Evolutionary conservation across 805 yeast genomes (phyloP), one percentile per base, ranked within the genome.

Genomic region (Metschnikowia dekortorum): DNA sequence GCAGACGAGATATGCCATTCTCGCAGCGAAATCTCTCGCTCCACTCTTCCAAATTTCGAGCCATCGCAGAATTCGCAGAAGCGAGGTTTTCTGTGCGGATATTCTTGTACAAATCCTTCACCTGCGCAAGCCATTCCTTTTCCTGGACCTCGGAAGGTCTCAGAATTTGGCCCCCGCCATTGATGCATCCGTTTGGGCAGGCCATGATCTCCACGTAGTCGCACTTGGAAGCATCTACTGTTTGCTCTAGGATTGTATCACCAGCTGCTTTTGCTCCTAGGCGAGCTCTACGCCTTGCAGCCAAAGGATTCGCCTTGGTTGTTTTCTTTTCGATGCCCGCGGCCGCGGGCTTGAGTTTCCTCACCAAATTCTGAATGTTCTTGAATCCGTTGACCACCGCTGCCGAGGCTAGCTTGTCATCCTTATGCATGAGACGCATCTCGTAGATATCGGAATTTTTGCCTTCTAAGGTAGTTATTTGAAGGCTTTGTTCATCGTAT

Each of bases 121-220:
- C 74, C 26, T 66, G 55, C 8, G 58, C 58, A 22, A 78, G 62
- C 84, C 82, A 80, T 14, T 66, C 73, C 63, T 82, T 71, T 56
- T 63, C 69, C 44, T 61, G 44, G 0, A 57, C 57, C 4, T 64
- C 75, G 1, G 59, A 55, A 0, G 82, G 81, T 5, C 74, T 74
- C 4, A 80, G 76, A 16, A 89, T 78, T 60, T 90, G 91, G 0
- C 99, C 99, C 22, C 99, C 98, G 9, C 99, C 99, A 61, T 92
- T 94, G 50, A 91, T 87, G 62, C 98, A 94, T 1, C 99, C 99
- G 30, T 89, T 90, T 6, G 99, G 99, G 66, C 99, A 94, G 0
- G 99, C 99, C 97, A 90, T 92, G 41, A 94, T 86, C 61, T 94
- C 99, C 6, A 92, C 87, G 58, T 86, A 88, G 54, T 89, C 94